Base-by-base conservation (phyloP, 2,329 filamentous ascomycete species). In the Aspergillus glaucus region DNA sequence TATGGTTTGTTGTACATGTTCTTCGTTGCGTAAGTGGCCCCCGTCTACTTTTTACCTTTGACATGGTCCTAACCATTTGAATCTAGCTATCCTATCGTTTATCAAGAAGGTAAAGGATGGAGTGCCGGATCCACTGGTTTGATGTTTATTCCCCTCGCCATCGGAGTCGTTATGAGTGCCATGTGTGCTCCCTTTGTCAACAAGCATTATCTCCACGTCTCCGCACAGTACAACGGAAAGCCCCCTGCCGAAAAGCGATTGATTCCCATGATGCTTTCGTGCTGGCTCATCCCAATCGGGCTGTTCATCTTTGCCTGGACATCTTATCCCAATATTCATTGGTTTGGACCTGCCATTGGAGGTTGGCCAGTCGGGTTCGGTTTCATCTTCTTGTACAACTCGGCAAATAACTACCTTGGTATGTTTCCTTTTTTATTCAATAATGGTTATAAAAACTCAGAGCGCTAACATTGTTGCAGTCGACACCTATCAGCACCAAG, bases 351-450 rank as follows among this genome's bases (percentile, higher is more conserved):
- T 0, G 77, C 78, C 7, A 75, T 91, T 51, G 87, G 84, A 46
- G 86, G 86, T 30, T 79, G 83, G 63, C 79, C 81, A 10, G 82
- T 91, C 46, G 86, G 86, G 9, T 89, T 90, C 60, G 87, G 87
- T 50, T 88, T 90, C 72, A 88, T 90, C 67, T 89, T 90, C 74
- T 74, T 91, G 21, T 91, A 90, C 75, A 90, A 90, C 72, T 78
- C 85, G 8, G 83, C 84, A 59, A 87, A 87, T 68, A 87, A 87
- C 72, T 87, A 87, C 70, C 78, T 87, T 24, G 69, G 64, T 69
- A 62, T 47, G 63, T 60, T 34, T 3, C n/a, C 0, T 9, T 15
- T 12, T 6, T 26, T 21, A 6, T 17, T 6, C 14, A 43, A 10
- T 5, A 22, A 12, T 12, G 2, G 3, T n/a, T 5, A 39, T 6